phyloP scores from a whole-genome alignment of 768 basidiomycete species.

The Candolleomyces aberdarensis region DNA sequence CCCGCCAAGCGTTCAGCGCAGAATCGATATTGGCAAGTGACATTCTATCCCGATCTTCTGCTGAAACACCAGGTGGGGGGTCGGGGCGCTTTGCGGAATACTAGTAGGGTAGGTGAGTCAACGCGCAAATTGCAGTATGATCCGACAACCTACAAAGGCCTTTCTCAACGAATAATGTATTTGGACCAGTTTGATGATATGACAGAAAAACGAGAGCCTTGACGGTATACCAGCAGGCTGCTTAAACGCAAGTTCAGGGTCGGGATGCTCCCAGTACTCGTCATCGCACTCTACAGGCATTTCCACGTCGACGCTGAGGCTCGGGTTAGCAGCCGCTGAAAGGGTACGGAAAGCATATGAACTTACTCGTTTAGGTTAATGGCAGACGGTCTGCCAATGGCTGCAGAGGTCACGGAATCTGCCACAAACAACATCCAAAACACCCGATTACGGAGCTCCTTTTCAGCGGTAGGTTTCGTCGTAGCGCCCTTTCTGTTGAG shows the following conservation, averaged over 20 bases:
- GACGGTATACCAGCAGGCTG: constrained; percentile 54
- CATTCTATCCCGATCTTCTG: not conserved
- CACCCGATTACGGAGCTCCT: constrained; percentile 58
- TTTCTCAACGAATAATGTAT: constrained; percentile 53
- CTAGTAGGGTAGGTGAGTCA: constrained; percentile 12
- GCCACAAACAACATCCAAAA: constrained; percentile 43
- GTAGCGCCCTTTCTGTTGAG: constrained; percentile 38
- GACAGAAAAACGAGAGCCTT: constrained; percentile 40
- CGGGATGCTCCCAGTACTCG: constrained; percentile 55
- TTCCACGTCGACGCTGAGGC: constrained; percentile 54
- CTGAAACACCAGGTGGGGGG: not conserved
- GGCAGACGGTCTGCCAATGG: constrained; percentile 55
- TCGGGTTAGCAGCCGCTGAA: constrained; percentile 14
- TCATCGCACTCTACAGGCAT: constrained; percentile 65
- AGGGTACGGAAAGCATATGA: not conserved
- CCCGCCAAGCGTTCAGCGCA: not conserved
- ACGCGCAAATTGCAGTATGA: not conserved
- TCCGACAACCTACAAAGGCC: constrained; percentile 42
- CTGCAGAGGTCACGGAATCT: constrained; percentile 21
- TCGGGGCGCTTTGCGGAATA: constrained; percentile 3
- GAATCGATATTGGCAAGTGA: not conserved
- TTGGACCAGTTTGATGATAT: constrained; percentile 42
- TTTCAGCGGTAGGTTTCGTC: constrained; percentile 38
- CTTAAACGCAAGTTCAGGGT: constrained; percentile 41
- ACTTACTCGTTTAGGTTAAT: constrained; percentile 58